These are phyloP conservation scores for Rosa hybrid DNA, from an alignment of 331 rosid species.

Conservation along the genomic window DNA sequence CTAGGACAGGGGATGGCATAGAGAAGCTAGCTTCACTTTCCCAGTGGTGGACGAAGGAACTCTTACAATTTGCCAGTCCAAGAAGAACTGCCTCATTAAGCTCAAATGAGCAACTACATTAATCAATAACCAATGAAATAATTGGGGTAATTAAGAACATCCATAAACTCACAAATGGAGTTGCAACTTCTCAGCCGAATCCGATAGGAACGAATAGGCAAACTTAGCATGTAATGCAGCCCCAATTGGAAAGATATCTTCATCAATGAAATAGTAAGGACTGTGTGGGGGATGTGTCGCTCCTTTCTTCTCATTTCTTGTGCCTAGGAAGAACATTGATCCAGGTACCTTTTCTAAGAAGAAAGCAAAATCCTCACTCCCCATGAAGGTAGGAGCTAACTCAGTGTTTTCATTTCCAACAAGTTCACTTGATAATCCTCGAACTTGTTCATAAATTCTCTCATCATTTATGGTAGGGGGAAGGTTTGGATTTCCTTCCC, in stretches of 20 bases:
- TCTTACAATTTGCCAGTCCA: not conserved
- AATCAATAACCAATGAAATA: not conserved
- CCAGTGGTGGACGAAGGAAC: not conserved
- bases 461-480: constrained; percentile 71
- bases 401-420: constrained; percentile 62
- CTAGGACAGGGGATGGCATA: not conserved
- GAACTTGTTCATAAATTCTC: constrained; percentile 52
- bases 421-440: constrained; percentile 44
- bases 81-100: not conserved
- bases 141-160: constrained; percentile 1
- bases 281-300: constrained; percentile 62
- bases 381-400: constrained; percentile 59
- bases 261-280: constrained; percentile 61
- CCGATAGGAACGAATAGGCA: constrained; percentile 61
- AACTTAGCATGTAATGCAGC: constrained; percentile 80
- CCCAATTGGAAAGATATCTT: constrained; percentile 71
- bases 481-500: constrained; percentile 58
- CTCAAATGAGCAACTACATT: not conserved
- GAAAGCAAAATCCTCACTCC: constrained; percentile 90
- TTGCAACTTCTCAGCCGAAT: constrained; percentile 27
- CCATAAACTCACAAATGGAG: not conserved
- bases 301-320: constrained; percentile 57
- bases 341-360: constrained; percentile 73
- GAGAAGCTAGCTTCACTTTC: not conserved
- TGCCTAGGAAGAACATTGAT: constrained; percentile 62